A percentile compares a stretch with the other conserved stretches of the same genome.
These are phyloP conservation scores for Nepenthes alata DNA, from an alignment of 179 eudicot species.

Conservation along the genomic window DNA sequence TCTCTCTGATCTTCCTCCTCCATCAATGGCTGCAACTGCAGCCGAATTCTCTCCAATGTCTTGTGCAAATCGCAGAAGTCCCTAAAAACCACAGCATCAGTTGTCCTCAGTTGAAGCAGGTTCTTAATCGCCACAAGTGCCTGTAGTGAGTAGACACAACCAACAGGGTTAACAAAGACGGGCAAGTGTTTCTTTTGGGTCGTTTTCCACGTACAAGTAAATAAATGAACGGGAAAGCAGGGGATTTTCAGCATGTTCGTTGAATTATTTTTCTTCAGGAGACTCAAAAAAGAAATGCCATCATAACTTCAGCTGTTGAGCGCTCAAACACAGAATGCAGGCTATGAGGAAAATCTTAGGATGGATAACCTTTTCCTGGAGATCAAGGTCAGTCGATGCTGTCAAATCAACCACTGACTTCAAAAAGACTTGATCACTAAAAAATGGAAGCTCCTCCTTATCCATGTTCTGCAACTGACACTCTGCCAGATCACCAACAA, in stretches of 20 bases:
- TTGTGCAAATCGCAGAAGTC: conserved; percentile 55
- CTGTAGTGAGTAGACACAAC: conserved; percentile 22
- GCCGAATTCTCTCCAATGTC: conserved; percentile 51
- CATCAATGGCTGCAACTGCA: conserved; percentile 49
- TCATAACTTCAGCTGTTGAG: not conserved
- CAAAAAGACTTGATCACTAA: conserved; percentile 48
- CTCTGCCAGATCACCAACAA: conserved; percentile 68
- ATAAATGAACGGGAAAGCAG: too few species aligned
- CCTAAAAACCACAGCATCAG: conserved; percentile 42
- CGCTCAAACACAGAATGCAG: not conserved
- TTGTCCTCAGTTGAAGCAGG: conserved; percentile 45
- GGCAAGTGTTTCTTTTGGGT: too few species aligned
- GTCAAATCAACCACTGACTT: conserved; percentile 60
- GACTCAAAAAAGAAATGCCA: not conserved
- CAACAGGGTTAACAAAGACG: not conserved
- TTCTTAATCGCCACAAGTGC: conserved; percentile 61
- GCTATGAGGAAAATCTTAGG: not conserved
- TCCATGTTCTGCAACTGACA: conserved; percentile 34
- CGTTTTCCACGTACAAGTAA: too few species aligned
- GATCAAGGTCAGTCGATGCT: conserved; percentile 61
- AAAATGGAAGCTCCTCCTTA: conserved; percentile 37
- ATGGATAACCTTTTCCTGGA: conserved; percentile 72
- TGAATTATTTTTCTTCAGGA: too few species aligned
- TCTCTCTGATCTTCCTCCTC: conserved; percentile 49
- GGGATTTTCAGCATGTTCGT: too few species aligned